Evolutionary conservation across 805 yeast species (phyloP).

Genomic region (Kazachstania kunashirensis): DNA sequence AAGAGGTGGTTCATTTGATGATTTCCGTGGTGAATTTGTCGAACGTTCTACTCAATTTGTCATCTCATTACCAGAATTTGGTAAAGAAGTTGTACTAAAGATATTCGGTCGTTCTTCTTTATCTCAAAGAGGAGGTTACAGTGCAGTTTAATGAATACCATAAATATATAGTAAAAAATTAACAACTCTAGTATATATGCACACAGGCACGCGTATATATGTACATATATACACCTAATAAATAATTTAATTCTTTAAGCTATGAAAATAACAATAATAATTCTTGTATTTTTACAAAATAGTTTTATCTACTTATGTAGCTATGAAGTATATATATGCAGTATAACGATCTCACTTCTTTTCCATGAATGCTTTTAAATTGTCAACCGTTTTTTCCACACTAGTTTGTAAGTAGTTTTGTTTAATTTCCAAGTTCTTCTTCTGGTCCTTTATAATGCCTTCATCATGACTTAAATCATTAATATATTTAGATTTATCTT

Average conservation of each 20-base stretch:
- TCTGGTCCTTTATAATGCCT: constrained; percentile 45
- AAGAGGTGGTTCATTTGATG: constrained; percentile 56
- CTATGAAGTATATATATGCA: too few species aligned
- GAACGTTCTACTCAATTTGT: constrained; percentile 55
- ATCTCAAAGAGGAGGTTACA: constrained; percentile 71
- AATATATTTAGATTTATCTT: constrained; percentile 36
- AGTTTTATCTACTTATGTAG: too few species aligned
- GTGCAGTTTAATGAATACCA: constrained; percentile 74
- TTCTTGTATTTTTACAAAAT: too few species aligned
- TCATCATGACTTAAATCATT: constrained; percentile 43
- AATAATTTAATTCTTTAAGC: too few species aligned
- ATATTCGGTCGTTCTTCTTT: constrained; percentile 43
- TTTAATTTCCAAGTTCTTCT: constrained; percentile 55
- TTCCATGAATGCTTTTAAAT: constrained; percentile 39
- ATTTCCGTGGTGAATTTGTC: constrained; percentile 63
- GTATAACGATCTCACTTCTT: constrained; percentile 38
- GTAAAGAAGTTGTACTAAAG: constrained; percentile 57
- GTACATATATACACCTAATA: too few species aligned
- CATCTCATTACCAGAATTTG: constrained; percentile 53
- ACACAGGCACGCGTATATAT: too few species aligned
- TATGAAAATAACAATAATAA: too few species aligned
- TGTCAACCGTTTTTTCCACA: constrained; percentile 59
- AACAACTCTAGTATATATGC: too few species aligned
- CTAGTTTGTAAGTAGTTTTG: constrained; percentile 66
- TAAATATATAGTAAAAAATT: too few species aligned